These are phyloP conservation scores for Panicum virgatum DNA, from an alignment of 202 grass and related monocot species.

Conservation along the genomic window DNA sequence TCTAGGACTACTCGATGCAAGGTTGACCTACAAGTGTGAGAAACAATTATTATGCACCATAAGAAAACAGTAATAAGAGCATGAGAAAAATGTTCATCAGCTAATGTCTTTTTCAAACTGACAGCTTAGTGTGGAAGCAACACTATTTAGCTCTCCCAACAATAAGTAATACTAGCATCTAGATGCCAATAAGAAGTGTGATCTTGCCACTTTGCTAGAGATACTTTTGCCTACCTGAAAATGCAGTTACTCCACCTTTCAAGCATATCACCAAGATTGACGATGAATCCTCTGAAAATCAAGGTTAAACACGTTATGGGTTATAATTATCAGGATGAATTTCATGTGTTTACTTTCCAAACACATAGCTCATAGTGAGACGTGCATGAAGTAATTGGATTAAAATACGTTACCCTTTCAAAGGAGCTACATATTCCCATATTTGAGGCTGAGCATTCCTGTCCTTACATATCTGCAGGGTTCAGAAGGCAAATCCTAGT, in stretches of 20 bases:
- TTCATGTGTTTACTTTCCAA: conserved; percentile 27
- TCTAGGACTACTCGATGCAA: conserved; percentile 85
- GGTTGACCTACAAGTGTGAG: conserved; percentile 62
- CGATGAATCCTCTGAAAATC: conserved; percentile 71
- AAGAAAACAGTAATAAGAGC: neutral
- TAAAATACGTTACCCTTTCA: conserved; percentile 65
- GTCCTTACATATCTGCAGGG: conserved; percentile 85
- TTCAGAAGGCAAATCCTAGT: conserved; percentile 24
- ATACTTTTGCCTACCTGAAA: conserved; percentile 66
- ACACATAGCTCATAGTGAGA: conserved; percentile 11
- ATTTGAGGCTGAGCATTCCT: conserved; percentile 71
- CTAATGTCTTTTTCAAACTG: neutral
- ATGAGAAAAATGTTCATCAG: neutral
- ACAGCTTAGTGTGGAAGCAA: neutral
- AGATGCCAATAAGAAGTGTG: conserved; percentile 4
- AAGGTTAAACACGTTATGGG: neutral
- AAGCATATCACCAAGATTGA: conserved; percentile 98
- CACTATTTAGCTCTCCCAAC: neutral
- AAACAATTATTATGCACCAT: conserved; percentile 25
- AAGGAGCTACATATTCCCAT: conserved; percentile 92
- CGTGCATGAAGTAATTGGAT: conserved; percentile 13
- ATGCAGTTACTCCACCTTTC: conserved; percentile 95
- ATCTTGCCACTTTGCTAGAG: neutral
- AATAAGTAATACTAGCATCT: neutral
- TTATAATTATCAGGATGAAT: conserved; percentile 14